phyloP scores from a whole-genome alignment of 2,329 filamentous ascomycete species.

The Beauveria sp. region DNA sequence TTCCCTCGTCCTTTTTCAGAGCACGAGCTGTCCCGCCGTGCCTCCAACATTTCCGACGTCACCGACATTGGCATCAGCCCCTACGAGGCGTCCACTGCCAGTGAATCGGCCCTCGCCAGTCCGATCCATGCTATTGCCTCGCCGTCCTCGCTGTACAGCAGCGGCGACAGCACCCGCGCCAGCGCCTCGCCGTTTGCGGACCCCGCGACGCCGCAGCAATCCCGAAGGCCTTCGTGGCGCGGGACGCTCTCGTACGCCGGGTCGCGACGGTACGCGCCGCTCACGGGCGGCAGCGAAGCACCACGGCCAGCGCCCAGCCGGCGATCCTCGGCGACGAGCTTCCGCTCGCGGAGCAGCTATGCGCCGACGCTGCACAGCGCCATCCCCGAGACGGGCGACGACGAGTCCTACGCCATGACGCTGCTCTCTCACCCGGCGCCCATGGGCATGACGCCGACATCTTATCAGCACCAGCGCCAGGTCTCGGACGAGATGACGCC shows the following conservation, averaged over 20 bases:
- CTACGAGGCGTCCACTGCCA: conserved; percentile 18
- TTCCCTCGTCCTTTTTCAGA: neutral
- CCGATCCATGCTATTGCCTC: conserved; percentile 29
- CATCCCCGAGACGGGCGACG: conserved; percentile 24
- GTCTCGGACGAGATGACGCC: conserved; percentile 14
- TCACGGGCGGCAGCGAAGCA: neutral
- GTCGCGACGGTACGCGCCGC: conserved; percentile 6
- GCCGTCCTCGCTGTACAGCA: conserved; percentile 32
- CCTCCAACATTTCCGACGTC: conserved; percentile 28
- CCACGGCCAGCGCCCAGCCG: neutral
- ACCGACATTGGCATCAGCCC: conserved; percentile 21
- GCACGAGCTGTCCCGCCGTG: conserved; percentile 22
- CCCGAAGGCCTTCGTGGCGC: conserved; percentile 2
- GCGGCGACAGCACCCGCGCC: conserved; percentile 12
- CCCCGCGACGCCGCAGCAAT: neutral
- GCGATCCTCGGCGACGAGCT: conserved; percentile 19
- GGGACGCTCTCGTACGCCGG: conserved; percentile 1
- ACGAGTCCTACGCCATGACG: conserved; percentile 37
- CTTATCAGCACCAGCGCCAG: conserved; percentile 19
- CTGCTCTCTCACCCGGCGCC: conserved; percentile 35
- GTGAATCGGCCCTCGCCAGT: conserved; percentile 5
- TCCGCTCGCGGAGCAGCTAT: conserved; percentile 18
- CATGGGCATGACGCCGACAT: conserved; percentile 27
- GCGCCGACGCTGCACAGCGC: conserved; percentile 18
- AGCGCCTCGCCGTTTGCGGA: neutral